phyloP scores from a whole-genome alignment of 225 moss, liverwort and hornwort species.

The Polytrichum formosum region DNA sequence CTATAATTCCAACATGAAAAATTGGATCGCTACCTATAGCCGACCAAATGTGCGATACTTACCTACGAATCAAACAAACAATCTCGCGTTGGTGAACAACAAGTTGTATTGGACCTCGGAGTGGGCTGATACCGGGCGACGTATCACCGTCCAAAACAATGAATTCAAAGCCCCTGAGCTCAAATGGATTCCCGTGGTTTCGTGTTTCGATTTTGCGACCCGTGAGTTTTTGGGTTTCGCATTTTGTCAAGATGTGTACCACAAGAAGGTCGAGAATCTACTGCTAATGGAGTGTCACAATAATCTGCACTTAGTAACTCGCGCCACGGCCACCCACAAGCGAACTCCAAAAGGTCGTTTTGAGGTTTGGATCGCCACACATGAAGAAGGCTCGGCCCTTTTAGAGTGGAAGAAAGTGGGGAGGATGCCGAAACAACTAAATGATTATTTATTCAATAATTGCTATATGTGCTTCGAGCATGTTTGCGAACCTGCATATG shows the following conservation, averaged over 20 bases:
- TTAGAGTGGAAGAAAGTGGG: slow-evolving; percentile 26
- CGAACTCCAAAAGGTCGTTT: slow-evolving; percentile 20
- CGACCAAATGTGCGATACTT: slow-evolving; percentile 21
- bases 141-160: slow-evolving; percentile 27
- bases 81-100: slow-evolving; percentile 19
- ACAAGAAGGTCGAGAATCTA: slow-evolving; percentile 30
- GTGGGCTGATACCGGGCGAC: slow-evolving; percentile 31
- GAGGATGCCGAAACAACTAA: slow-evolving; percentile 39
- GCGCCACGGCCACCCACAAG: slow-evolving; percentile 12
- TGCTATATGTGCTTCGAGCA: slow-evolving; percentile 37
- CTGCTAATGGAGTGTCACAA: slow-evolving; percentile 28
- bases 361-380: slow-evolving; percentile 22
- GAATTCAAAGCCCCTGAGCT: slow-evolving; percentile 1
- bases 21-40: slow-evolving; percentile 36
- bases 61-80: slow-evolving; percentile 28
- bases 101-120: slow-evolving; percentile 38
- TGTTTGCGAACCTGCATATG: slow-evolving; percentile 9
- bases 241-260: slow-evolving; percentile 40
- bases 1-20: slow-evolving; percentile 38
- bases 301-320: slow-evolving; percentile 26
- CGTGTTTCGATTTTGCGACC: slow-evolving; percentile 29
- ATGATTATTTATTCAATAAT: slow-evolving; percentile 31
- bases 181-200: slow-evolving; percentile 40
- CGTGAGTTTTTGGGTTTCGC: slow-evolving; percentile 28
- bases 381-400: slow-evolving; percentile 16